Conservation (phyloP, 192 early-diverging fungal species). For the Entomortierella parvispora region DNA sequence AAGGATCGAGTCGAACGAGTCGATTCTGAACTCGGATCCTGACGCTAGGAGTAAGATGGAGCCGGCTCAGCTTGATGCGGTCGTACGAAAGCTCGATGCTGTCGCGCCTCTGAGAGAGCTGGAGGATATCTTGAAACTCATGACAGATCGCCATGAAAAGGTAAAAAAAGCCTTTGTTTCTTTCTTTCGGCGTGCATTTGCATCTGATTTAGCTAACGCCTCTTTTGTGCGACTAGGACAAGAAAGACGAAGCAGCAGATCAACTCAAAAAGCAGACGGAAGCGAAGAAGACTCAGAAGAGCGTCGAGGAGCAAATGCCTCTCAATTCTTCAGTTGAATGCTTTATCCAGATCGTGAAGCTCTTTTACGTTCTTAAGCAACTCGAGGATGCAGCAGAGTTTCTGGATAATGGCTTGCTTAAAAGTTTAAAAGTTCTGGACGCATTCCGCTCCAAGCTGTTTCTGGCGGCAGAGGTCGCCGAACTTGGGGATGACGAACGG, state of each 20-base stretch:
- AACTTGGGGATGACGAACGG: no score
- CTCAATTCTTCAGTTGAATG: not conserved
- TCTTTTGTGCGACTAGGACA: not conserved
- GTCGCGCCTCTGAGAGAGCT: slow-evolving; percentile 9
- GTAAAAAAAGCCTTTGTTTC: not conserved
- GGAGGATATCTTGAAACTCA: slow-evolving; percentile 1
- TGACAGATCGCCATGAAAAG: not conserved
- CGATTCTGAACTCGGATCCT: not conserved
- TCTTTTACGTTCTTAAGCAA: slow-evolving; percentile 11
- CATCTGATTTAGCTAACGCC: not conserved
- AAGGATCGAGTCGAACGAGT: slow-evolving; percentile 6
- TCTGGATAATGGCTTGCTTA: not conserved
- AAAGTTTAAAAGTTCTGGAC: not conserved
- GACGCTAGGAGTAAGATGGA: not conserved
- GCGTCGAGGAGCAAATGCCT: not conserved
- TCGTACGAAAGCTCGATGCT: slow-evolving; percentile 7
- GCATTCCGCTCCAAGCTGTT: slow-evolving; percentile 1
- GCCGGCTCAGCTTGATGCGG: not conserved
- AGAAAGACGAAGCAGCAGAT: not conserved
- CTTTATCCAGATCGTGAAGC: not conserved
- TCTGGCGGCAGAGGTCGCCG: not conserved
- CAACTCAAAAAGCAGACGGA: not conserved
- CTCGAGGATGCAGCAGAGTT: not conserved
- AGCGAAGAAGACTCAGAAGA: not conserved
- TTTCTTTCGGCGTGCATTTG: not conserved